Evolutionary conservation across 805 yeast species (phyloP).

Genomic region (Saccharomycopsis capsularis): DNA sequence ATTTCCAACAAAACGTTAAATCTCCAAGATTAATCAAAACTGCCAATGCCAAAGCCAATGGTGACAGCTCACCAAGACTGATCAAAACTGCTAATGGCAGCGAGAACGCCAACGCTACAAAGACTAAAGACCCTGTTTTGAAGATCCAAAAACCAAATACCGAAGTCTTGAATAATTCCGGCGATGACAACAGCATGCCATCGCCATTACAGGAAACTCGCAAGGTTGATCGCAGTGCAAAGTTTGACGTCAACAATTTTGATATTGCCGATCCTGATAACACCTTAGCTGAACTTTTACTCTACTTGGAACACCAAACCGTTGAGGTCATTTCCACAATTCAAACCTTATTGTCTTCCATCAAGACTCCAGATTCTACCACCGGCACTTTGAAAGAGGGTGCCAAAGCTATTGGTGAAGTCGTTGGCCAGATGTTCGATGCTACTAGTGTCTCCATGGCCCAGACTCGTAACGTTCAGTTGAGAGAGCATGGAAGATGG

Average conservation of each 20-base stretch:
- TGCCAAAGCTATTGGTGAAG: conserved; percentile 68
- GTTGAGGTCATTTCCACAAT: conserved; percentile 86
- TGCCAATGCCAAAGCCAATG: not conserved
- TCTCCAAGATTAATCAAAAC: too few species aligned
- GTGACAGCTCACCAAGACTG: not conserved
- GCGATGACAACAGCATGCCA: conserved; percentile 3
- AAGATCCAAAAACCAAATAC: conserved; percentile 8
- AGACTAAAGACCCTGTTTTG: too few species aligned
- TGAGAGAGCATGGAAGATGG: conserved; percentile 88
- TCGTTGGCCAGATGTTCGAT: conserved; percentile 80
- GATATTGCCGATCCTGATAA: conserved; percentile 85
- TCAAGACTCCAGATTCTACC: conserved; percentile 69
- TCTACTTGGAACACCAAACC: conserved; percentile 88
- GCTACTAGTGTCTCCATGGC: conserved; percentile 85
- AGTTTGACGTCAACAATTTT: conserved; percentile 64
- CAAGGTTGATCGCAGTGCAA: conserved; percentile 19
- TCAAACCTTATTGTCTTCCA: conserved; percentile 70
- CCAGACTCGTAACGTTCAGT: conserved; percentile 75
- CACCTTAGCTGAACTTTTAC: conserved; percentile 73
- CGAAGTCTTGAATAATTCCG: not conserved
- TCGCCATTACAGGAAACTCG: conserved; percentile 17
- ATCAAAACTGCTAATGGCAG: not conserved
- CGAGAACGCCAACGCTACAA: too few species aligned
- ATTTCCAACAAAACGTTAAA: too few species aligned
- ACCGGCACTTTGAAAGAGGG: conserved; percentile 66